Base-by-base conservation (phyloP, 257 asterid genomes). In the Galeopsis tetrahit region DNA sequence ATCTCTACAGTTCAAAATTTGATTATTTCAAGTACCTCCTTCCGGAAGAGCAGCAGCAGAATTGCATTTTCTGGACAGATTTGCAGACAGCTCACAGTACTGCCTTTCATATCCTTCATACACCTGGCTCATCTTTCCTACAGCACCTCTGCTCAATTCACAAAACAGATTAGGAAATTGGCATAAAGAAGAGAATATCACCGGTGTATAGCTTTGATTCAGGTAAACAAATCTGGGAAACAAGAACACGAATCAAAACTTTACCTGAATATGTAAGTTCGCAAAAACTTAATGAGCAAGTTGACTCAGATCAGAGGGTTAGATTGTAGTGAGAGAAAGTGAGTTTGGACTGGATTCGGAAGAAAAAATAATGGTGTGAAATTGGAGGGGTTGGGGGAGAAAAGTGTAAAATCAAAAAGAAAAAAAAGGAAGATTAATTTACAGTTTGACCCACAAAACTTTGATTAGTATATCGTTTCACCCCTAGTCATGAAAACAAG, bases 71-170 rank as follows among this genome's bases (percentile, higher is more conserved):
- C 93, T 77, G 51, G 96, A 87, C 81, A 93, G 84, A 80, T 82
- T 93, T 14, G 88, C 93, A 11, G 98, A 93, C 73, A 93, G 92
- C 80, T 93, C 98, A 70, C 98, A 93, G 82, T 93, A 90, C 77
- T 93, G 97, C 80, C 96, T 85, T 80, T 93, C 97, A 58, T 93
- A 93, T 70, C 96, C 96, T 80, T 87, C 97, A 70, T 86, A 93
- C 14, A 89, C 97, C 78, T 82, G 89, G 77, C 98, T 90, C 97
- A 93, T 90, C 77, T 79, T 84, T 43, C 76, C 80, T 60, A 58
- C 71, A n/a, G 34, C 64, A 61, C 49, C 75, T 49, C 80, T 75
- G 67, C 21, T 42, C 61, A 75, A 71, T 68, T 63, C 82, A 75
- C 66, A 69, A 35, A 35, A 69, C 14, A 52, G 1, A 57, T 10